These are phyloP conservation scores for Pseudevernia furfuracea DNA, from an alignment of 495 filamentous ascomycete genomes.

Conservation along the genomic window DNA sequence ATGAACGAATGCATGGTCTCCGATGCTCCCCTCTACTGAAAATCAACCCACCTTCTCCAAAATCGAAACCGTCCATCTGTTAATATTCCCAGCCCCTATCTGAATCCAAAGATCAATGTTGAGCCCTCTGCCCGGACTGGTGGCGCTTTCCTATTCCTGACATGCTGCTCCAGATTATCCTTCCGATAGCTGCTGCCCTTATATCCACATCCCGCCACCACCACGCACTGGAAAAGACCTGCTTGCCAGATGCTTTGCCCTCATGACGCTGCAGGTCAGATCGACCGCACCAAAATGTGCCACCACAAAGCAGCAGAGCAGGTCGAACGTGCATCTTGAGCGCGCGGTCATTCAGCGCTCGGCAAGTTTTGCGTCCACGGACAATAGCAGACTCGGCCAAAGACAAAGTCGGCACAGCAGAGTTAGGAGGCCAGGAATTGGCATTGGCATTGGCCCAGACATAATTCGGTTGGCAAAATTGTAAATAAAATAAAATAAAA, in stretches of 20 bases:
- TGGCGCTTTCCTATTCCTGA: conserved; percentile 7
- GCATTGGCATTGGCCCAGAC: no score
- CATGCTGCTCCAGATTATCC: conserved; percentile 6
- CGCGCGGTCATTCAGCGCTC: not conserved
- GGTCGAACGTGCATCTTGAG: not conserved
- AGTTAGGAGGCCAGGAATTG: no score
- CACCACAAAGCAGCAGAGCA: not conserved
- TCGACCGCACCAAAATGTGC: not conserved
- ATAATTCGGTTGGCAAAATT: no score
- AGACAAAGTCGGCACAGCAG: no score
- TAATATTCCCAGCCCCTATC: not conserved
- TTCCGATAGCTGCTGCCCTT: conserved; percentile 3
- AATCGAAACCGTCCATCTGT: not conserved
- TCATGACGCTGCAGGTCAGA: not conserved
- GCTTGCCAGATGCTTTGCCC: not conserved
- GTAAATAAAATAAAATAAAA: not conserved
- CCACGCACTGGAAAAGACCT: not conserved
- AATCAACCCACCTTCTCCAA: not conserved
- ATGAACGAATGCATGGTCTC: not conserved
- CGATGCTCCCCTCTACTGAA: not conserved
- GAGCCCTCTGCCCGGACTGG: not conserved
- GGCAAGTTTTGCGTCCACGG: no score
- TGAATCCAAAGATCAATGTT: not conserved
- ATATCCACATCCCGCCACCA: conserved; percentile 2
- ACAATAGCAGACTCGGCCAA: no score